Evolutionary conservation across 805 yeast species (phyloP), one percentile per base, ranked within the genome.

Genomic region (Metschnikowia sp.): DNA sequence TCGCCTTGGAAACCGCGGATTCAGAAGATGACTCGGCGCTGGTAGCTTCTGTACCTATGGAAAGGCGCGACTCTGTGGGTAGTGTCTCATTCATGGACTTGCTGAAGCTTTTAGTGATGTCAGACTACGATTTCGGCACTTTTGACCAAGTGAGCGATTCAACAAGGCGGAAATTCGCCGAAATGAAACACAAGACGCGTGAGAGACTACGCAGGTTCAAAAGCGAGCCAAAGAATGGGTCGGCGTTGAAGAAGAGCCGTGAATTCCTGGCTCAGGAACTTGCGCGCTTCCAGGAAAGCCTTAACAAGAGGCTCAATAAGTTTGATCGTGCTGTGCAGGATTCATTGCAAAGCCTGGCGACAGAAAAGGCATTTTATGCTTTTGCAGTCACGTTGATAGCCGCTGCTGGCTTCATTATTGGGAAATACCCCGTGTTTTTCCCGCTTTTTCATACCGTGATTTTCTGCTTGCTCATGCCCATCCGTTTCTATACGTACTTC

Each of bases 331-430:
- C 69, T 42, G 59, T 73, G 22, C 72, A 69, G 38, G 51, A 55
- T 15, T 66, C 64, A 42, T 56, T 73, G 32, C 61, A 64, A 41
- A 62, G 69, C 40, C 64, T 73, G 26, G 52, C 64, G 8, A 70
- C 73, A 1, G 97, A 92, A 60, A 92, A 92, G 63, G 55, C 83
- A 22, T 89, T 89, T 61, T 94, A 89, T 62, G 83, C 96, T 0
- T 64, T 81, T 36, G 83, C 95, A 0, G 72, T 89, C 35, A 78
- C 82, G 48, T 66, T 79, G 44, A 78, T 92, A 8, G 87, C 92
- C 37, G 62, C 78, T 13, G 73, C 83, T 28, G 98, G 98, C 0
- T 76, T 82, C 48, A 64, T 89, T 5, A 81, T 91, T 54, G 97
- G 97, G 9, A 77, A 76, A 48, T 77, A 78, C 50, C 97, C 98